phyloP scores from a whole-genome alignment of 148 eudicot species.

The Arbutus unedo region DNA sequence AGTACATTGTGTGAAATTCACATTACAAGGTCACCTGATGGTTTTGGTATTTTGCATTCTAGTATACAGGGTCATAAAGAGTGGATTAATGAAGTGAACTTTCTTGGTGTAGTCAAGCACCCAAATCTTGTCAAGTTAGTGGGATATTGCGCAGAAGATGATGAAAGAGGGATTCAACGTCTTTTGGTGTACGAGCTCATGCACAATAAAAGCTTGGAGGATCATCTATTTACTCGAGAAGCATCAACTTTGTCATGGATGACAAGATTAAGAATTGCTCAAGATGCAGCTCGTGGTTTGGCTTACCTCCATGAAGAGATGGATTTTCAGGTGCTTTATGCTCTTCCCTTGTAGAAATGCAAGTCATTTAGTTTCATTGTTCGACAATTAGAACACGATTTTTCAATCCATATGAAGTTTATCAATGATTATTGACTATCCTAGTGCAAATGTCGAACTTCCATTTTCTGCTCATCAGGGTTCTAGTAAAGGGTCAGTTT shows the following conservation, averaged over 20 bases:
- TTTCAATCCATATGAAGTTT: neutral
- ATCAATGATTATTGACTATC: neutral
- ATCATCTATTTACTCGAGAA: conserved; percentile 69
- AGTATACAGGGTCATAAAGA: conserved; percentile 95
- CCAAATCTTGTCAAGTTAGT: conserved; percentile 92
- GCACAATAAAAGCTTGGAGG: conserved; percentile 88
- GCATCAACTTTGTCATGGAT: conserved; percentile 71
- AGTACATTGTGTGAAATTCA: neutral
- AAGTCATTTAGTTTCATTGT: neutral
- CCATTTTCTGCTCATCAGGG: neutral
- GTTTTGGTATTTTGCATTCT: conserved; percentile 29
- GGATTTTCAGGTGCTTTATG: conserved; percentile 49
- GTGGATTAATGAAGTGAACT: conserved; percentile 91
- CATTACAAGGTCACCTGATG: conserved; percentile 19
- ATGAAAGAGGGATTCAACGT: conserved; percentile 92
- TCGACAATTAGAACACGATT: neutral
- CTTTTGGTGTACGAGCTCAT: conserved; percentile 88
- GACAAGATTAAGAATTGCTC: conserved; percentile 53
- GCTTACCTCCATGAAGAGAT: conserved; percentile 93
- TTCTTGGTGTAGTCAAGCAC: conserved; percentile 84
- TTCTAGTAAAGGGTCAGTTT: neutral
- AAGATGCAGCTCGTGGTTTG: conserved; percentile 95
- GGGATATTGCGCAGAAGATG: conserved; percentile 98
- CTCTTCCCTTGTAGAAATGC: neutral
- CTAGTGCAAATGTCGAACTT: neutral